A percentile compares a stretch with the other conserved stretches of the same genome.
phyloP scores from a whole-genome alignment of 2,329 filamentous ascomycete species.

The Colletotrichum limetticola region DNA sequence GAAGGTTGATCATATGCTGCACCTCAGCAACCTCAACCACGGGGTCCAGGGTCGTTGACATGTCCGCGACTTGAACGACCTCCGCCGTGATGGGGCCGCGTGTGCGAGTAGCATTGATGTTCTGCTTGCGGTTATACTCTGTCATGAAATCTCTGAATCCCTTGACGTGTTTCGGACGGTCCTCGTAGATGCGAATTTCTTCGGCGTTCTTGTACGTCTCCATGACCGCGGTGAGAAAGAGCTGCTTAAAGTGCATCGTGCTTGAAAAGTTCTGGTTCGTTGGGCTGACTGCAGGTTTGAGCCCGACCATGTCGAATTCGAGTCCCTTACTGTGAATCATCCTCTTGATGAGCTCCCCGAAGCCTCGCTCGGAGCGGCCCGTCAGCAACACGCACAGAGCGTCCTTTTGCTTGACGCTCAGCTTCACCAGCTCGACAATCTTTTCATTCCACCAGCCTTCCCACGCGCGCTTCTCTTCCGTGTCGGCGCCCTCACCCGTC shows the following conservation, averaged over 20 bases:
- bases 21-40: constrained; percentile 84
- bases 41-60: constrained; percentile 78
- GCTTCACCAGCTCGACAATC: constrained; percentile 80
- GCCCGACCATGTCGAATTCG: constrained; percentile 86
- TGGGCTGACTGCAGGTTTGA: constrained; percentile 88
- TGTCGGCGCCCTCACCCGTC: constrained; percentile 83
- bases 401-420: constrained; percentile 87
- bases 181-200: constrained; percentile 83
- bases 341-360: constrained; percentile 81
- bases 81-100: constrained; percentile 78
- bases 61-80: constrained; percentile 87
- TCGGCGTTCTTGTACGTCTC: constrained; percentile 85
- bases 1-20: constrained; percentile 88
- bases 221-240: constrained; percentile 82
- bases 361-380: constrained; percentile 81
- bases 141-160: constrained; percentile 87
- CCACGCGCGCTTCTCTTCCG: constrained; percentile 87
- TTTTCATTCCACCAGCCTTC: constrained; percentile 97
- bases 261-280: constrained; percentile 80
- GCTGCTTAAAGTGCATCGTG: constrained; percentile 94
- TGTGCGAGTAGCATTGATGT: constrained; percentile 52
- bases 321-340: constrained; percentile 83
- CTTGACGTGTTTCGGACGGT: constrained; percentile 75
- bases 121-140: constrained; percentile 74
- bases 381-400: constrained; percentile 88